Conservation (phyloP, 148 eudicot genomes). For the Arctostaphylos glauca region DNA sequence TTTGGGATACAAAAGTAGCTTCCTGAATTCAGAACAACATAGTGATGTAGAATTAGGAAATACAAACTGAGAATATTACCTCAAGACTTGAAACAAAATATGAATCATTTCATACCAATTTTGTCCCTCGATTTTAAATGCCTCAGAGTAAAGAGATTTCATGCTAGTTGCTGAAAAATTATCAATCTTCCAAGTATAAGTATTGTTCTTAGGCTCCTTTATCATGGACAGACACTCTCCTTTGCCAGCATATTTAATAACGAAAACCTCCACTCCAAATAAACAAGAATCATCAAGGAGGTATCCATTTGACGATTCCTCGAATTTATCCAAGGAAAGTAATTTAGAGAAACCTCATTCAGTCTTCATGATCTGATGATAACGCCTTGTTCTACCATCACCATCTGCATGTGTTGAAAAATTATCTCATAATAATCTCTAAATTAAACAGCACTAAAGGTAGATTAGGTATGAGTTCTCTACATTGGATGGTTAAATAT, state of each 20-base stretch:
- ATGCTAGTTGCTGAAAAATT: slow-evolving; percentile 11
- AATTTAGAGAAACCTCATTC: slow-evolving; percentile 19
- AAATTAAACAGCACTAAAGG: background rate
- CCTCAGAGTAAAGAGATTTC: background rate
- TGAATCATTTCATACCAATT: background rate
- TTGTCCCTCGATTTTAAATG: background rate
- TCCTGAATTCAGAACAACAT: background rate
- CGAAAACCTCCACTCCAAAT: slow-evolving; percentile 21
- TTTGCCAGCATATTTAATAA: slow-evolving; percentile 7
- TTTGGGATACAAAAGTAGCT: background rate
- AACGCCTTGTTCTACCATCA: slow-evolving; percentile 11
- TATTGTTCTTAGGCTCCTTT: background rate
- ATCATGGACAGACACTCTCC: slow-evolving; percentile 17
- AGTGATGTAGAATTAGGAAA: background rate
- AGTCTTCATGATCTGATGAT: slow-evolving; percentile 17
- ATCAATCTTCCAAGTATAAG: slow-evolving; percentile 18
- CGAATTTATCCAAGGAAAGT: slow-evolving; percentile 1
- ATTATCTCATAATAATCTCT: background rate
- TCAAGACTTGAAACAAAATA: background rate
- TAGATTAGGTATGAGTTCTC: background rate
- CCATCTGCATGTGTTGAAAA: background rate
- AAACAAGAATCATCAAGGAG: slow-evolving; percentile 16
- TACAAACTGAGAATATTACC: background rate
- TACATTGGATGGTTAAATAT: slow-evolving; percentile 23
- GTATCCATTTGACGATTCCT: slow-evolving; percentile 7